Conservation (phyloP, 2,329 filamentous ascomycete genomes). For the Aureobasidium sp. region DNA sequence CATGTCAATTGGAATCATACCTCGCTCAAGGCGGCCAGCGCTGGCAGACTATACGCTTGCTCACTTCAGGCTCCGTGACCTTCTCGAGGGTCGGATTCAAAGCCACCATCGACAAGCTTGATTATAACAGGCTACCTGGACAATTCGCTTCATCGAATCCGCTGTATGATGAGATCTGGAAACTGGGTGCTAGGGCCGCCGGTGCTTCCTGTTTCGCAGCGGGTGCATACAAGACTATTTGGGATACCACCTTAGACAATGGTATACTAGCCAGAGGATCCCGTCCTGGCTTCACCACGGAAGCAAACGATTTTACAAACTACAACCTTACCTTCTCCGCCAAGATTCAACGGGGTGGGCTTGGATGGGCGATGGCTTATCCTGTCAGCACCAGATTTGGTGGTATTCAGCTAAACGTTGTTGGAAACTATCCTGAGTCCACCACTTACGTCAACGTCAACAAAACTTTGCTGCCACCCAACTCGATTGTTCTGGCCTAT, state of each 20-base stretch:
- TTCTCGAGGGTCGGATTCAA: slow-evolving; percentile 29
- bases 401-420: slow-evolving; percentile 24
- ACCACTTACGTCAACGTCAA: slow-evolving; percentile 32
- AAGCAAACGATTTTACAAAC: slow-evolving; percentile 24
- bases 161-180: slow-evolving; percentile 32
- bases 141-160: slow-evolving; percentile 28
- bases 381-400: slow-evolving; percentile 22
- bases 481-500: slow-evolving; percentile 31
- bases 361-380: slow-evolving; percentile 33
- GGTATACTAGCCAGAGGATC: slow-evolving; percentile 33
- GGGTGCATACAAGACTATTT: slow-evolving; percentile 31
- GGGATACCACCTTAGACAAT: slow-evolving; percentile 28
- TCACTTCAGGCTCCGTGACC: slow-evolving; percentile 30
- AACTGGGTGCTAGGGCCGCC: slow-evolving; percentile 32
- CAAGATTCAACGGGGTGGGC: slow-evolving; percentile 34
- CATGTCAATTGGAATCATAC: slow-evolving; percentile 27
- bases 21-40: slow-evolving; percentile 37
- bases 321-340: slow-evolving; percentile 35
- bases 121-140: slow-evolving; percentile 25
- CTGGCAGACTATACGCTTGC: slow-evolving; percentile 35
- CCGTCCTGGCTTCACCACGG: slow-evolving; percentile 25
- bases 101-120: slow-evolving; percentile 24
- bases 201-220: slow-evolving; percentile 33
- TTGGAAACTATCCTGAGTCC: background rate
- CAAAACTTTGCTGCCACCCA: slow-evolving; percentile 29